Base-by-base conservation (phyloP, 2,329 filamentous ascomycete species). In the Exophiala viscosa region DNA sequence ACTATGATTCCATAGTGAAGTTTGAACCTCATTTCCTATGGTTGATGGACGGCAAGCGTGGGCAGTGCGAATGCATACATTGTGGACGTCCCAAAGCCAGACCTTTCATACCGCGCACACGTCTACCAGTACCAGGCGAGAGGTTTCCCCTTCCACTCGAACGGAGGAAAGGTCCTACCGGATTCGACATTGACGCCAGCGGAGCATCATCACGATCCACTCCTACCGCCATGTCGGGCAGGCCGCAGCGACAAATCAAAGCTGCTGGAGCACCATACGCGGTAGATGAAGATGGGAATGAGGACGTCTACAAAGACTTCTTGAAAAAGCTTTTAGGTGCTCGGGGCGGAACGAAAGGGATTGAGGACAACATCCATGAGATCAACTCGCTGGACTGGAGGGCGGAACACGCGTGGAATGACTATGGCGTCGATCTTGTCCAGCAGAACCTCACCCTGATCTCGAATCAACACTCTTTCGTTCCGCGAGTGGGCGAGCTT, bases 21-120 rank as follows among this genome's bases (percentile, higher is more conserved):
- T 83, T 83, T 58, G 80, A 74, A 44, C 75, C 76, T 0, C 82
- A 85, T 54, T 84, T 85, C 62, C 67, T 73, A 45, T 73, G 76
- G 63, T 62, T 84, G 18, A 81, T 83, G 75, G 71, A 74, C 11
- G 70, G 74, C 45, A 67, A 66, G 38, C 65, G 62, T 5, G 66
- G 68, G 2, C 67, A 70, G 0, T 84, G 81, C 53, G 56, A 63
- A 2, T 85, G 82, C 60, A 71, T 72, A 1, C 64, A 76, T 6
- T 84, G 81, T 54, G 57, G 52, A 15, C 50, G 48, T 13, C 48
- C 36, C 36, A 52, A 56, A 40, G 31, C 40, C 35, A 34, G 40
- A 40, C 1, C 50, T 20, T 14, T 36, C 43, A 44, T 38, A 18
- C n/a, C 40, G 17, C 44, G 38, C 43, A 51, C 31, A n/a, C 44